Evolutionary conservation across 768 basidiomycete species (phyloP).

Genomic region (Hemileccinum rubropunctum): DNA sequence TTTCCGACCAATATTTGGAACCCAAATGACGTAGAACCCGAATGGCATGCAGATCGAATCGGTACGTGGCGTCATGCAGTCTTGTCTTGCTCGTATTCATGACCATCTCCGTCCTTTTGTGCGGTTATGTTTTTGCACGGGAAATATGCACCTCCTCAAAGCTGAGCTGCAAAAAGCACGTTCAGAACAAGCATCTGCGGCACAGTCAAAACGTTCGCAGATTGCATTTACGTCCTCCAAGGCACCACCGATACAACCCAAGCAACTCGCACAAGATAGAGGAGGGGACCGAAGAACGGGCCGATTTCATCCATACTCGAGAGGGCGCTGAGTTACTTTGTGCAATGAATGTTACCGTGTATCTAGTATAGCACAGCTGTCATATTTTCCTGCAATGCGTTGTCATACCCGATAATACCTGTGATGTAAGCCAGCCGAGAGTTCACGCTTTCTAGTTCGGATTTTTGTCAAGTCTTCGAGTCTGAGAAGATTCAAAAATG

Average conservation of each 20-base stretch:
- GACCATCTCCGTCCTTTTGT: slow-evolving; percentile 10
- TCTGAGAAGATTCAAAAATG: slow-evolving; percentile 41
- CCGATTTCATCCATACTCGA: slow-evolving; percentile 30
- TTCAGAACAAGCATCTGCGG: slow-evolving; percentile 55
- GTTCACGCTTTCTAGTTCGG: background rate
- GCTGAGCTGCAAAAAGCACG: slow-evolving; percentile 61
- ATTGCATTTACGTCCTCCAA: slow-evolving; percentile 57
- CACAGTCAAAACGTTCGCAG: slow-evolving; percentile 55
- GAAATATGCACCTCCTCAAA: slow-evolving; percentile 31
- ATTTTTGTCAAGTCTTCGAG: no score
- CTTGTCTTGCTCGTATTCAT: slow-evolving; percentile 27
- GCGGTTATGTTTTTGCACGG: slow-evolving; percentile 2
- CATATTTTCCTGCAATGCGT: background rate
- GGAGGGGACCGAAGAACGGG: slow-evolving; percentile 17
- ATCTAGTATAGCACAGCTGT: slow-evolving; percentile 14
- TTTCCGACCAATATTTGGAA: slow-evolving; percentile 77
- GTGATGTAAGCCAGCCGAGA: slow-evolving; percentile 19
- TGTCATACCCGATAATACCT: background rate
- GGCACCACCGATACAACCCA: slow-evolving; percentile 7
- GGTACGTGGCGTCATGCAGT: slow-evolving; percentile 48
- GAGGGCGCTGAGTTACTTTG: slow-evolving; percentile 16
- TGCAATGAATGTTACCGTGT: background rate
- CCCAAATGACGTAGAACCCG: slow-evolving; percentile 56
- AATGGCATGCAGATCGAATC: slow-evolving; percentile 77
- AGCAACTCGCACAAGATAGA: slow-evolving; percentile 16